A percentile compares a stretch with the other conserved stretches of the same genome.
phyloP scores from a whole-genome alignment of 163 green algal species.

The Picocystis sp. region DNA sequence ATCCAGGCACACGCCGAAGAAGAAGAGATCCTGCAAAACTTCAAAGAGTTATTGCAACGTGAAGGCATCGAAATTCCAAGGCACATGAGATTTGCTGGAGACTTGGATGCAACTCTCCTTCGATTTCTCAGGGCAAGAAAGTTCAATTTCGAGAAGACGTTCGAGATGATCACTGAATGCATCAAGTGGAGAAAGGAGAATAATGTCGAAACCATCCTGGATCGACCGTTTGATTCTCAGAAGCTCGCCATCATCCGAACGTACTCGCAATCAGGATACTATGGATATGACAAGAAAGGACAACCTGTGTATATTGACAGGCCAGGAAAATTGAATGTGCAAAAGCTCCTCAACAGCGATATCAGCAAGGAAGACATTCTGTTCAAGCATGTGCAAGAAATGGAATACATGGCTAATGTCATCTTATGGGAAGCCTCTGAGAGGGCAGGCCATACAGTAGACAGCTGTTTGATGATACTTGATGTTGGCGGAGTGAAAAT shows the following conservation, averaged over 20 bases:
- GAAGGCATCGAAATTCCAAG: background rate
- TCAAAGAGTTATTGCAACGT: background rate
- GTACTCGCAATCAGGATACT: background rate
- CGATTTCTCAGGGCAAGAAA: constrained; percentile 2
- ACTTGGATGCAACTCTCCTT: constrained; percentile 2
- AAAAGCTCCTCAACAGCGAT: background rate
- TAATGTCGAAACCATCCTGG: background rate
- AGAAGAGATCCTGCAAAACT: background rate
- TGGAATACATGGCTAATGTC: constrained; percentile 5
- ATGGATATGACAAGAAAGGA: constrained; percentile 5
- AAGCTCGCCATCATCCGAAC: constrained; percentile 1
- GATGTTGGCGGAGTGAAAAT: constrained; percentile 3
- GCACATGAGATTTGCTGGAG: constrained; percentile 5
- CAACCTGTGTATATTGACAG: constrained; percentile 5
- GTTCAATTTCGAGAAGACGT: constrained; percentile 2
- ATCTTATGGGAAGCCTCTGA: constrained; percentile 1
- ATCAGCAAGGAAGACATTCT: constrained; percentile 5
- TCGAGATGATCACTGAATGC: constrained; percentile 5
- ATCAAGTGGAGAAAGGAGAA: constrained; percentile 3
- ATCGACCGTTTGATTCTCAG: background rate
- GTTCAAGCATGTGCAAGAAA: constrained; percentile 1
- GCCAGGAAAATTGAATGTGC: constrained; percentile 1
- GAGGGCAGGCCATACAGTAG: constrained; percentile 1
- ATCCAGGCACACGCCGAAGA: constrained; percentile 4
- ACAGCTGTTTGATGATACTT: constrained; percentile 2